These are phyloP conservation scores for Apiospora malaysiana DNA, from an alignment of 2,329 filamentous ascomycete species.

Conservation along the genomic window DNA sequence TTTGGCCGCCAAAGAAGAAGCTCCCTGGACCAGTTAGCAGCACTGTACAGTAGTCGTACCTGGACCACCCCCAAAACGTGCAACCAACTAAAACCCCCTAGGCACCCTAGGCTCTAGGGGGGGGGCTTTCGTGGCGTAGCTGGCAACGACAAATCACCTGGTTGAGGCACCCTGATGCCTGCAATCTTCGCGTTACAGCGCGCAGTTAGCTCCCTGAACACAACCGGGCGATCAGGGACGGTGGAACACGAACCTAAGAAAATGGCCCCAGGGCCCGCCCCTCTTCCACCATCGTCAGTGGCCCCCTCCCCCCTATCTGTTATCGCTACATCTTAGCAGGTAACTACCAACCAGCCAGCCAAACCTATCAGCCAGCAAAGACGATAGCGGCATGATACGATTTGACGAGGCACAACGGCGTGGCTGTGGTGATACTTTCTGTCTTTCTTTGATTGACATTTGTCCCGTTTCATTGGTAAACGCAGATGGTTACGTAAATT, in stretches of 20 bases:
- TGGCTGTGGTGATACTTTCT: background rate
- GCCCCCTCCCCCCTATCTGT: background rate
- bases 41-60: background rate
- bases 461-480: background rate
- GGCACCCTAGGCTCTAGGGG: background rate
- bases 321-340: too few species aligned
- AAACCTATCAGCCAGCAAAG: background rate
- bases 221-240: slow-evolving; percentile 11
- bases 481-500: too few species aligned
- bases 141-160: slow-evolving; percentile 12
- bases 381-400: background rate
- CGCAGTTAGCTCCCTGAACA: background rate
- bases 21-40: too few species aligned
- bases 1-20: background rate
- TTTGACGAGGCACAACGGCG: background rate
- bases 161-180: background rate
- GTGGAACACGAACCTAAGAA: background rate
- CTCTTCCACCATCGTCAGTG: background rate
- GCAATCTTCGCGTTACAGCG: background rate
- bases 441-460: background rate
- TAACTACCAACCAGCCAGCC: background rate
- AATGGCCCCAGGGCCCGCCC: background rate
- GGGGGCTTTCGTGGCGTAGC: slow-evolving; percentile 8
- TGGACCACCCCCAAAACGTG: background rate
- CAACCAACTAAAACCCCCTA: slow-evolving; percentile 1